Percentiles rank a stretch among this genome's conserved stretches.
phyloP scores from a whole-genome alignment of 1,284 basidiomycete species.

The Coriolopsis trogii region DNA sequence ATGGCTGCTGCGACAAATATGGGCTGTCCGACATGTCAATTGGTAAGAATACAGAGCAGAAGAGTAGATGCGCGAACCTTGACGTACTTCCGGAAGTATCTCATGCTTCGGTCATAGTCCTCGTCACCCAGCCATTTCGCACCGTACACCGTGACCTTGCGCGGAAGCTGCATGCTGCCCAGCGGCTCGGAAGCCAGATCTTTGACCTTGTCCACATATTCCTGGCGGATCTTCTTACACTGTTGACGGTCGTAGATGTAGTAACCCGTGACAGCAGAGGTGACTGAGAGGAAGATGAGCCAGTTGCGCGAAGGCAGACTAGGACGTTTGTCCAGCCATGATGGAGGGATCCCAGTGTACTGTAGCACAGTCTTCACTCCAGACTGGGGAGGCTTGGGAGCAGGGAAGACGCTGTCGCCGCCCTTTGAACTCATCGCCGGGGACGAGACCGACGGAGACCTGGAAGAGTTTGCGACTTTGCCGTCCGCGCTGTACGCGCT shows the following conservation, averaged over 20 bases:
- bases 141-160: conserved; percentile 88
- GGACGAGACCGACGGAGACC: conserved; percentile 11
- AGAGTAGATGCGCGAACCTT: conserved; percentile 63
- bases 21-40: conserved; percentile 60
- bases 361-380: conserved; percentile 38
- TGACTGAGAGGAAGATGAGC: conserved; percentile 87
- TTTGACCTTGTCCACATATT: conserved; percentile 82
- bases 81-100: conserved; percentile 94
- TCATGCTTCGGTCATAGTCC: conserved; percentile 82
- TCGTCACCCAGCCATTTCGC: conserved; percentile 95
- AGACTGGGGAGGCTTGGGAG: conserved; percentile 29
- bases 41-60: conserved; percentile 7
- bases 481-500: neutral
- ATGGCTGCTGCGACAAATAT: conserved; percentile 92
- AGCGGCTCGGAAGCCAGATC: conserved; percentile 73
- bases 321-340: conserved; percentile 76
- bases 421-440: conserved; percentile 33
- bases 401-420: conserved; percentile 30
- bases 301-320: conserved; percentile 90
- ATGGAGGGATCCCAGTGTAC: conserved; percentile 60
- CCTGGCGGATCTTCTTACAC: conserved; percentile 75
- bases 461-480: conserved; percentile 7
- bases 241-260: conserved; percentile 87
- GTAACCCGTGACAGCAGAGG: conserved; percentile 69
- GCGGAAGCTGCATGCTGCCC: conserved; percentile 67